A percentile compares a stretch with the other conserved stretches of the same genome.
phyloP scores from a whole-genome alignment of 2,329 filamentous ascomycete species.

The Apiospora arundinis region DNA sequence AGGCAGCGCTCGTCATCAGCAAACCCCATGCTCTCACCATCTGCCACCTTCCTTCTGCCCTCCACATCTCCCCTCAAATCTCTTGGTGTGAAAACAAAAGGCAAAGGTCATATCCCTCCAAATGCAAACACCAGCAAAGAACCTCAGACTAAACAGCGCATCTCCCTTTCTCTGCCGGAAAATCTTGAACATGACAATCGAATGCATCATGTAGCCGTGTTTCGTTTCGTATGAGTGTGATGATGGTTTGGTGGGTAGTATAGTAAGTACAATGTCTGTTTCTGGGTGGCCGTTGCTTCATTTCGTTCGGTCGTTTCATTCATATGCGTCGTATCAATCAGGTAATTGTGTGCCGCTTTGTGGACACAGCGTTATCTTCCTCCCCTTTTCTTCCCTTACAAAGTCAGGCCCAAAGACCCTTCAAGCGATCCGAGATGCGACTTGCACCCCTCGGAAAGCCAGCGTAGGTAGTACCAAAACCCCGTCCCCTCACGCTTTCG shows the following conservation, averaged over 20 bases:
- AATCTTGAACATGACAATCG: not conserved
- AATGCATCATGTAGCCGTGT: not conserved
- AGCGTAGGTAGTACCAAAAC: not conserved
- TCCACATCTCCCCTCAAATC: not conserved
- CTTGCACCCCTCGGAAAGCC: not conserved
- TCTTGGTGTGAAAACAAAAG: not conserved
- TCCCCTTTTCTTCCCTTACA: not conserved
- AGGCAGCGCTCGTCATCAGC: constrained; percentile 1
- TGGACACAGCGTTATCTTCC: not conserved
- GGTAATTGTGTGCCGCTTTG: not conserved
- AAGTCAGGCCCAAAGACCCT: not conserved
- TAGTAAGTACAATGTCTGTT: constrained; percentile 3
- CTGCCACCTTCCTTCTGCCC: not conserved
- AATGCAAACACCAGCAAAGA: constrained; percentile 1
- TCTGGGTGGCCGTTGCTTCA: constrained; percentile 3
- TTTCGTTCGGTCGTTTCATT: constrained; percentile 16
- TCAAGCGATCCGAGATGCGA: not conserved
- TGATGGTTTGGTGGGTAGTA: not conserved
- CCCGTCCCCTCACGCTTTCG: not conserved
- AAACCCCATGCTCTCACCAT: not conserved
- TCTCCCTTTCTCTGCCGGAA: not conserved
- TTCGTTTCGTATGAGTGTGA: not conserved
- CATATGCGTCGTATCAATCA: constrained; percentile 17
- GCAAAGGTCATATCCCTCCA: not conserved
- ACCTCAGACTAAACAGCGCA: not conserved